These are phyloP conservation scores for Cladosporium sp. DNA, from an alignment of 2,329 filamentous ascomycete species.

Conservation along the genomic window DNA sequence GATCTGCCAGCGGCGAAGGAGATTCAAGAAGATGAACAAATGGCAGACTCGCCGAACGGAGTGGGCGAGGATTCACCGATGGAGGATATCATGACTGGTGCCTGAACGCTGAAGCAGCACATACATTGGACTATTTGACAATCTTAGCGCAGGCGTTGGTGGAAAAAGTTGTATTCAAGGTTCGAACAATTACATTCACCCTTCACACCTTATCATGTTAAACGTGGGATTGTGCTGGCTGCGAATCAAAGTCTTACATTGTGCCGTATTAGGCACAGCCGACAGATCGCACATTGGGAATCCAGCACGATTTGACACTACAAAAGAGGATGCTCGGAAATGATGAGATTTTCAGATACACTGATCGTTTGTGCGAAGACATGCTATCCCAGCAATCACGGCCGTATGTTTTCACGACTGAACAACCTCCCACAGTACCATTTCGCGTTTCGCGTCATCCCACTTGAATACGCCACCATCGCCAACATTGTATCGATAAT, in stretches of 20 bases:
- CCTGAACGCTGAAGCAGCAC: background rate
- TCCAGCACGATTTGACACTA: background rate
- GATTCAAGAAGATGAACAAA: background rate
- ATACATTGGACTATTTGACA: constrained; percentile 10
- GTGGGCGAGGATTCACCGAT: constrained; percentile 15
- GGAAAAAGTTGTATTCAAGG: constrained; percentile 7
- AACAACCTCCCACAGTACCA: constrained; percentile 34
- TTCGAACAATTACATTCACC: background rate
- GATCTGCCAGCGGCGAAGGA: constrained; percentile 11
- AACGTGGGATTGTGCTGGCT: background rate
- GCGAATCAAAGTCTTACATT: background rate
- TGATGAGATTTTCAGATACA: background rate
- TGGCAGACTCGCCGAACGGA: constrained; percentile 10
- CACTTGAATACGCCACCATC: constrained; percentile 67
- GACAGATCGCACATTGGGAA: background rate
- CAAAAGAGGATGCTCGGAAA: background rate
- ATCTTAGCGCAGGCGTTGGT: constrained; percentile 23
- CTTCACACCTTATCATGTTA: background rate
- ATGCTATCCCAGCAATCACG: background rate
- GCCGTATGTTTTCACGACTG: background rate
- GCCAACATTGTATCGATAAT: constrained; percentile 82
- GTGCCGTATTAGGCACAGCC: background rate
- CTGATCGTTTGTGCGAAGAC: background rate
- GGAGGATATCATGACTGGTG: constrained; percentile 10
- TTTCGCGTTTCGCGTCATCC: constrained; percentile 58